phyloP scores from a whole-genome alignment of 352 stramenopile species.

The Phytophthora colocasiae region DNA sequence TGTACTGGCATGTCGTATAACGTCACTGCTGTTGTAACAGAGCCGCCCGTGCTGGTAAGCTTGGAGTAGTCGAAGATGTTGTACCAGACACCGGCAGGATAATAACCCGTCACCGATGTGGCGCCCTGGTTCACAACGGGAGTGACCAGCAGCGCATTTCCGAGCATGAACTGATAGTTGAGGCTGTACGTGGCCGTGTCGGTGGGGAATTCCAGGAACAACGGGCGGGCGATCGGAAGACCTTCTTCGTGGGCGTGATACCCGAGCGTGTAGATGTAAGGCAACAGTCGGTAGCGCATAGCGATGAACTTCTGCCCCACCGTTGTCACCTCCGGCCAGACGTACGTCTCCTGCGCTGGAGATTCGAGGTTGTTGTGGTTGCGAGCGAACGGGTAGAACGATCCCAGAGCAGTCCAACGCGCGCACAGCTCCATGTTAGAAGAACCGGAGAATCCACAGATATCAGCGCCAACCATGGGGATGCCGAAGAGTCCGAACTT shows the following conservation, averaged over 20 bases:
- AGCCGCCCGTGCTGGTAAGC: constrained; percentile 35
- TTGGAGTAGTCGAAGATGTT: constrained; percentile 61
- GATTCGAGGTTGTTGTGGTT: constrained; percentile 81
- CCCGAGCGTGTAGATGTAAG: constrained; percentile 83
- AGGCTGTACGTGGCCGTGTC: constrained; percentile 44
- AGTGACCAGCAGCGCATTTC: constrained; percentile 52
- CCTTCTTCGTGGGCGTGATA: constrained; percentile 59
- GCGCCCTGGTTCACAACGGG: constrained; percentile 63
- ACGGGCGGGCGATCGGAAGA: constrained; percentile 53
- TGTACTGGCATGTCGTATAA: constrained; percentile 70
- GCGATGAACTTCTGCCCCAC: constrained; percentile 72
- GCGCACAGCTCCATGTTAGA: constrained; percentile 77
- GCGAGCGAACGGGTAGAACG: constrained; percentile 83
- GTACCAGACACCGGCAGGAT: constrained; percentile 59
- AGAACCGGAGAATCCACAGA: constrained; percentile 69
- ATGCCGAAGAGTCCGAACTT: constrained; percentile 83
- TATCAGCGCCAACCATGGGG: constrained; percentile 85
- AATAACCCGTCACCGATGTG: constrained; percentile 53
- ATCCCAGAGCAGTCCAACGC: constrained; percentile 76
- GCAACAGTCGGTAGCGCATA: constrained; percentile 78
- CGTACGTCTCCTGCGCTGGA: constrained; percentile 70
- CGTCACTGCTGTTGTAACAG: constrained; percentile 40
- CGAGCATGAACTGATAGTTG: constrained; percentile 71
- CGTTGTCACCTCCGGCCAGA: constrained; percentile 55
- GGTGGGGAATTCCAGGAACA: constrained; percentile 73